Evolutionary conservation across 1,284 basidiomycete species (phyloP).

Genomic region (Microbotryum lychnidis-dioicae): DNA sequence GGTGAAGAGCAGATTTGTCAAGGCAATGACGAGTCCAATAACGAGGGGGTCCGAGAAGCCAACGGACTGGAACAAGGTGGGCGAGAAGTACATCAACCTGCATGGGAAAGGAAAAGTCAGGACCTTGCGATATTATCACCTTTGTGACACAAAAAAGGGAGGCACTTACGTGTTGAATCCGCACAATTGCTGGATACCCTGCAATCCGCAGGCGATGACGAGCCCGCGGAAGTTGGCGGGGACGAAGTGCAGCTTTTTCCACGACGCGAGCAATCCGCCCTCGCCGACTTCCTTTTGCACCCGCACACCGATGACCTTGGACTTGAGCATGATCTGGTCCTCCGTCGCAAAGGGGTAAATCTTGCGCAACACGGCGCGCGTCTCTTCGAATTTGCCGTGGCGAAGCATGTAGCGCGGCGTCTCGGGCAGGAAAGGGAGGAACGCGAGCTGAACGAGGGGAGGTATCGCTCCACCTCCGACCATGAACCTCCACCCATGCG

Average conservation of each 20-base stretch:
- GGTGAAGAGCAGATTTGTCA: constrained; percentile 73
- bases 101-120: too few relatives aligned
- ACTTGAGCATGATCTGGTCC: constrained; percentile 59
- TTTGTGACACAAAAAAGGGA: neutral
- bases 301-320: constrained; percentile 51
- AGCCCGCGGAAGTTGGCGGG: constrained; percentile 23
- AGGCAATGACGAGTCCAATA: constrained; percentile 66
- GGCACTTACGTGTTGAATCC: constrained; percentile 53
- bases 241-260: constrained; percentile 27
- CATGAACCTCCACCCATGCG: constrained; percentile 73
- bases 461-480: constrained; percentile 42
- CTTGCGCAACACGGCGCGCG: constrained; percentile 51
- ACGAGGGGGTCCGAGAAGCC: constrained; percentile 73
- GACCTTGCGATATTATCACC: neutral
- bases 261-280: constrained; percentile 45
- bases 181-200: constrained; percentile 72
- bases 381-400: constrained; percentile 48
- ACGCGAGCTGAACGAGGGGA: constrained; percentile 50
- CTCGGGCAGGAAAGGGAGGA: constrained; percentile 63
- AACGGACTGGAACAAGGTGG: constrained; percentile 67
- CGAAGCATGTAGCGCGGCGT: constrained; percentile 65
- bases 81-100: constrained; percentile 46
- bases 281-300: constrained; percentile 57
- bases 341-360: constrained; percentile 60
- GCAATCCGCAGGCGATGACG: constrained; percentile 69